A percentile compares a stretch with the other conserved stretches of the same genome.
phyloP scores from a whole-genome alignment of 805 yeast species.

The Spencermartinsiella europaea region DNA sequence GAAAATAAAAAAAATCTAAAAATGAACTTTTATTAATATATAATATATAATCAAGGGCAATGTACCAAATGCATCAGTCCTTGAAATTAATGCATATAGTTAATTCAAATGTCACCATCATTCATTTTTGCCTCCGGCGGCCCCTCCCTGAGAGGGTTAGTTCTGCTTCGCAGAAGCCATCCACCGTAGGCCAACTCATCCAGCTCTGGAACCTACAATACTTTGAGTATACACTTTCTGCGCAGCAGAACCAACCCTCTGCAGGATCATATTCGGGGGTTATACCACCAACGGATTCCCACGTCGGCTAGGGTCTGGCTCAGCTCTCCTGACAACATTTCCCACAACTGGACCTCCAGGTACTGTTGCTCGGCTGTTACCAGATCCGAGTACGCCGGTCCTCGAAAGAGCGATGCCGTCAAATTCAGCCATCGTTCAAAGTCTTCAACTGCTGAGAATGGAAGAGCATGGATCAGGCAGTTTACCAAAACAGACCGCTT shows the following conservation, averaged over 20 bases:
- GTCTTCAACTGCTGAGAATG: constrained; percentile 43
- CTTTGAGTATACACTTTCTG: no score
- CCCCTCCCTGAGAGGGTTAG: no score
- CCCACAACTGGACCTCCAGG: constrained; percentile 46
- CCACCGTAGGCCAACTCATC: no score
- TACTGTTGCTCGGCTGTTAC: constrained; percentile 34
- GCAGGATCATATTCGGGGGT: not conserved
- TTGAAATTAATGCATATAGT: not conserved
- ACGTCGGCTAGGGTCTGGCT: constrained; percentile 34
- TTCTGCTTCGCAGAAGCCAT: no score
- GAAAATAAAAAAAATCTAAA: no score
- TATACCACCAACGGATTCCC: constrained; percentile 32
- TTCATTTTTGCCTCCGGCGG: no score
- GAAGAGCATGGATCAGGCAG: constrained; percentile 46
- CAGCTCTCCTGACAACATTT: constrained; percentile 49
- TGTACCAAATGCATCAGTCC: not conserved
- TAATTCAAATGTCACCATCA: no score
- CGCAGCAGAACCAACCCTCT: no score
- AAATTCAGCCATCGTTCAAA: constrained; percentile 44
- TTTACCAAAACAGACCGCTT: constrained; percentile 45
- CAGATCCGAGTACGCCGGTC: constrained; percentile 3
- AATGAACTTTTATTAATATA: not conserved
- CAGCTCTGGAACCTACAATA: no score
- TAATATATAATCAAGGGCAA: not conserved
- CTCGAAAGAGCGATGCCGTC: not conserved